A percentile compares a stretch with the other conserved stretches of the same genome.
These are phyloP conservation scores for Cicer pinnatifidum DNA, from an alignment of 306 rosid genomes.

Conservation along the genomic window DNA sequence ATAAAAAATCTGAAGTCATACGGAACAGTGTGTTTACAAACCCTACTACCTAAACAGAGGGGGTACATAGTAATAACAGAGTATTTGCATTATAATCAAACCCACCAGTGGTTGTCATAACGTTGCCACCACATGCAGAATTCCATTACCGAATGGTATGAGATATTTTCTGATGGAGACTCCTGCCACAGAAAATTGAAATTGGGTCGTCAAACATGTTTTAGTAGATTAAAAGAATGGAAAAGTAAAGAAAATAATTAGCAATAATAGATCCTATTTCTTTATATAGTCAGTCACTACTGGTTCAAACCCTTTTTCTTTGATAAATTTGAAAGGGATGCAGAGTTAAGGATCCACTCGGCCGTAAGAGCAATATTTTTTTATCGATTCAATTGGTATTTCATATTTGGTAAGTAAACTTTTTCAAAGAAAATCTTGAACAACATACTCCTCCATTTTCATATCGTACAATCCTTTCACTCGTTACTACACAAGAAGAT, in stretches of 20 bases:
- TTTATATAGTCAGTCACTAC: background rate
- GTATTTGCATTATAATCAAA: slow-evolving; percentile 9
- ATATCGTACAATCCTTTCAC: slow-evolving; percentile 4
- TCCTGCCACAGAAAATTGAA: slow-evolving; percentile 32
- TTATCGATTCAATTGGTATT: slow-evolving; percentile 16
- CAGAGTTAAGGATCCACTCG: slow-evolving; percentile 3
- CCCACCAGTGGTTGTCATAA: background rate
- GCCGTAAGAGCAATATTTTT: background rate
- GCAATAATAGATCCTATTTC: slow-evolving; percentile 13
- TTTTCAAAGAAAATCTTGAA: slow-evolving; percentile 19
- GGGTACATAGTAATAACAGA: slow-evolving; percentile 8
- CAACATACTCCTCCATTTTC: slow-evolving; percentile 3
- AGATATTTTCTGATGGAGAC: slow-evolving; percentile 15
- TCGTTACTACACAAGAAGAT: slow-evolving; percentile 15
- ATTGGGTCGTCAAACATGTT: slow-evolving; percentile 13
- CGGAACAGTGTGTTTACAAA: background rate
- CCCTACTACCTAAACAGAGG: background rate
- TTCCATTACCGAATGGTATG: slow-evolving; percentile 14
- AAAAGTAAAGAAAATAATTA: slow-evolving; percentile 18
- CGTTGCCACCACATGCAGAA: slow-evolving; percentile 10
- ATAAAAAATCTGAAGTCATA: background rate
- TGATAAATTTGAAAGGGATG: slow-evolving; percentile 24
- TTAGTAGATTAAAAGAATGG: background rate
- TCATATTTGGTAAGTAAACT: background rate
- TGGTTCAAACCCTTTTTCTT: background rate